Evolutionary conservation across 2,329 filamentous ascomycete genomes (phyloP), one percentile per base, ranked within the genome.

Genomic region (Fusarium nisikadoi): DNA sequence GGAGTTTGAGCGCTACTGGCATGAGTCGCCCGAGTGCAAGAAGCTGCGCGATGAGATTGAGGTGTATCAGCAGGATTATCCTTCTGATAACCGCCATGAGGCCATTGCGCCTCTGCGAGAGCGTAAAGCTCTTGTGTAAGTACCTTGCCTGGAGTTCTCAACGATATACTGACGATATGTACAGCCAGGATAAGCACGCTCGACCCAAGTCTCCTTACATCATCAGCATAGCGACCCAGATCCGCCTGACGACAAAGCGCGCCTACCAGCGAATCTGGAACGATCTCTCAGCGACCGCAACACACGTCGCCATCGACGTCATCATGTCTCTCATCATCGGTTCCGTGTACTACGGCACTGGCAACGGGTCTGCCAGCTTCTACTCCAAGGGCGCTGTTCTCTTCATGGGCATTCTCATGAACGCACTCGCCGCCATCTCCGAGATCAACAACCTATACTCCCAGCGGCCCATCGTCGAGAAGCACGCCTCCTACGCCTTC

Each of bases 301-400:
- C 86, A 0, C 81, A 83, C 3, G 83, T 84, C 12, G 72, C 83
- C 23, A 84, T 84, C 16, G 84, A 90, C 42, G 74, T 89, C 46
- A 74, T 90, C 72, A 84, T 90, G 80, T 86, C 88, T 31, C 82
- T 91, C 33, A 89, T 92, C 65, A 85, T 91, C 46, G 89, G 89
- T 23, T 89, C 86, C 2, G 84, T 91, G 57, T 92, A 89, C 77
- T 91, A 82, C 73, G 84, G 84, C 5, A 85, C 84, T 0, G 84
- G 86, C 0, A 71, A 86, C 17, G 84, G 84, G 2, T 87, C 88
- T 0, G 80, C 79, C 6, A 85, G 85, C 1, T 89, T 91, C 78
- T 87, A 84, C 69, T 80, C 85, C 3, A 86, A 86, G 53, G 89
- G 88, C 14, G 85, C 87, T 0, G 84, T 88, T 5, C 79, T 91